Evolutionary conservation across 129 eudicot genomes (phyloP).

Genomic region (Pseudognaphalium luteoalbum): DNA sequence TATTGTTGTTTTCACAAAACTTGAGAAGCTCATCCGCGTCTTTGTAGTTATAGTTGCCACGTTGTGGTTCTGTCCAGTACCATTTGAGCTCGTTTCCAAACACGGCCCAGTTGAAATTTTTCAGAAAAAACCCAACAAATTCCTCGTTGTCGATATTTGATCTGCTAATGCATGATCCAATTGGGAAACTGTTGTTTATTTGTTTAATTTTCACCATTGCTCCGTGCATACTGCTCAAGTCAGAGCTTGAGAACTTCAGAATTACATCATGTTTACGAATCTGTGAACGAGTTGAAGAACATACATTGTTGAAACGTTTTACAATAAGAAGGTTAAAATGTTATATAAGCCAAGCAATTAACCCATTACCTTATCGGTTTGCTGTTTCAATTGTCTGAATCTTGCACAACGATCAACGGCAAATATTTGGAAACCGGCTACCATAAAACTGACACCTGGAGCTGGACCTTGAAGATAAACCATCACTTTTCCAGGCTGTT

Average conservation of each 20-base stretch:
- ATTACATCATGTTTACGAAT: constrained; percentile 77
- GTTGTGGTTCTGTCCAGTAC: constrained; percentile 81
- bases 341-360: neutral
- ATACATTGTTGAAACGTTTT: neutral
- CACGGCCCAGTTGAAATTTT: constrained; percentile 89
- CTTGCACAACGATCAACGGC: constrained; percentile 71
- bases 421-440: constrained; percentile 71
- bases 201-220: constrained; percentile 56
- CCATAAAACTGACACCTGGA: constrained; percentile 62
- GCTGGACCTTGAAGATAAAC: constrained; percentile 78
- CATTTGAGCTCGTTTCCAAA: constrained; percentile 91
- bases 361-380: constrained; percentile 61
- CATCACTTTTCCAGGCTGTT: constrained; percentile 52
- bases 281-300: constrained; percentile 37
- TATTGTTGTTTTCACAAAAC: constrained; percentile 53
- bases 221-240: constrained; percentile 41
- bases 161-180: constrained; percentile 75
- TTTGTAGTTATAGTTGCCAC: constrained; percentile 60
- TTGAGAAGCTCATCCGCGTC: constrained; percentile 77
- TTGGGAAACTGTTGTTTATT: constrained; percentile 69
- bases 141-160: constrained; percentile 76
- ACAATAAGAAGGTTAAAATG: neutral
- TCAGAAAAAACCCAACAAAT: constrained; percentile 63
- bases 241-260: constrained; percentile 56
- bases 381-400: constrained; percentile 56